These are phyloP conservation scores for Lathyrus oleraceus DNA, from an alignment of 306 rosid genomes.

Conservation along the genomic window DNA sequence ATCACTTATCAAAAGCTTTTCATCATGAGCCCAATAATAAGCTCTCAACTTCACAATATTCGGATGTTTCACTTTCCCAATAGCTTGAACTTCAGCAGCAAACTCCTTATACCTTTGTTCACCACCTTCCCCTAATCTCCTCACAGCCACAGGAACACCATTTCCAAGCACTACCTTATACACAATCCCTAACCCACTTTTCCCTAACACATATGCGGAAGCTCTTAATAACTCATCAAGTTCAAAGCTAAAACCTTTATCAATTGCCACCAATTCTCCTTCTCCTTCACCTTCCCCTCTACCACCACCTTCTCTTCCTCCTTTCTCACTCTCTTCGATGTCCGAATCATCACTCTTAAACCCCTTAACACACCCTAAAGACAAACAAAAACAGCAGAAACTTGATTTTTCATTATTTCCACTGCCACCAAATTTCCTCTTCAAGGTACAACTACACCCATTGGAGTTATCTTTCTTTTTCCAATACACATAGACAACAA, in stretches of 20 bases:
- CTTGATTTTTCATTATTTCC: slow-evolving; percentile 42
- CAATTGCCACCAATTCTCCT: slow-evolving; percentile 90
- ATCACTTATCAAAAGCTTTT: slow-evolving; percentile 94
- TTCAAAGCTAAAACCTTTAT: slow-evolving; percentile 81
- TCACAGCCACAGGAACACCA: slow-evolving; percentile 96
- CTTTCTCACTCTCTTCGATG: slow-evolving; percentile 55
- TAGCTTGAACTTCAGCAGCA: slow-evolving; percentile 83
- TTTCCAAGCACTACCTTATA: slow-evolving; percentile 92
- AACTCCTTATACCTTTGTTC: slow-evolving; percentile 95
- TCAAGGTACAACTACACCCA: slow-evolving; percentile 82
- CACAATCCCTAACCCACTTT: slow-evolving; percentile 96
- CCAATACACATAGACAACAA: slow-evolving; percentile 81
- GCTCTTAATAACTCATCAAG: slow-evolving; percentile 93
- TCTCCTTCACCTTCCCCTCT: slow-evolving; percentile 80
- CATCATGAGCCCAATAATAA: slow-evolving; percentile 95
- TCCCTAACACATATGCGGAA: slow-evolving; percentile 94
- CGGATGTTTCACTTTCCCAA: slow-evolving; percentile 91
- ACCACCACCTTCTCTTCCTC: slow-evolving; percentile 43
- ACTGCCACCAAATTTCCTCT: slow-evolving; percentile 66
- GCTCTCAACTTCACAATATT: slow-evolving; percentile 82
- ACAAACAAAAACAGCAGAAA: slow-evolving; percentile 38
- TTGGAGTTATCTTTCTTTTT: slow-evolving; percentile 64
- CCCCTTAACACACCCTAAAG: slow-evolving; percentile 47
- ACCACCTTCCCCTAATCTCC: slow-evolving; percentile 94
- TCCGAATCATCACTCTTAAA: slow-evolving; percentile 72